Base-by-base conservation (phyloP, 257 asterid genomes). In the Solanum rostratum region DNA sequence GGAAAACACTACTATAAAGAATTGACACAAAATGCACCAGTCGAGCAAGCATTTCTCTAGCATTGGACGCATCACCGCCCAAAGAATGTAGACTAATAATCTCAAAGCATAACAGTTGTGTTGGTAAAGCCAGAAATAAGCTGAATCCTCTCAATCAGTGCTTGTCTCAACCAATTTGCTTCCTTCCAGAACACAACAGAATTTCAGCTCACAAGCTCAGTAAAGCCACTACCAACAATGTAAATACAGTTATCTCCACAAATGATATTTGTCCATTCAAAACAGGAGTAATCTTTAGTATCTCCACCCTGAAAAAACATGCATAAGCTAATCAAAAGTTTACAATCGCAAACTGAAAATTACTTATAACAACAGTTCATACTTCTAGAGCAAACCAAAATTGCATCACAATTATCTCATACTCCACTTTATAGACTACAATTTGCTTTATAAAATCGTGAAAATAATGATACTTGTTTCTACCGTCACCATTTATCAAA, bases 1-100 rank as follows among this genome's bases (percentile, higher is more conserved):
- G 83, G 92, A 89, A 54, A 90, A 80, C 54, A 74, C 91, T 82
- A 78, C 39, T 19, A 87, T 88, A 86, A 89, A 87, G 80, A 91
- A 79, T 85, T 90, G 91, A 71, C 93, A 91, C 66, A 93, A 88
- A 86, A 93, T 86, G 91, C 93, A 92, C 92, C 93, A 92, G 91
- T 88, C 90, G 78, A 92, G 85, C 84, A 85, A 86, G 85, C 84
- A 80, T 80, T 84, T 89, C 84, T 63, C 70, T 86, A 76, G 89
- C 87, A 81, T 87, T 65, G 90, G 90, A 92, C 86, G 92, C 97
- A 93, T 96, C 91, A 90, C 91, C 94, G 76, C 88, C 90, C 84
- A 73, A 79, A 73, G 88, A 65, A 76, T 37, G 78, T 55, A 62
- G 85, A 71, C 59, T 74, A 81, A 80, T 83, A 66, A 88, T 69